Conservation (phyloP, 2,329 filamentous ascomycete genomes). For the Talaromyces marneffei region DNA sequence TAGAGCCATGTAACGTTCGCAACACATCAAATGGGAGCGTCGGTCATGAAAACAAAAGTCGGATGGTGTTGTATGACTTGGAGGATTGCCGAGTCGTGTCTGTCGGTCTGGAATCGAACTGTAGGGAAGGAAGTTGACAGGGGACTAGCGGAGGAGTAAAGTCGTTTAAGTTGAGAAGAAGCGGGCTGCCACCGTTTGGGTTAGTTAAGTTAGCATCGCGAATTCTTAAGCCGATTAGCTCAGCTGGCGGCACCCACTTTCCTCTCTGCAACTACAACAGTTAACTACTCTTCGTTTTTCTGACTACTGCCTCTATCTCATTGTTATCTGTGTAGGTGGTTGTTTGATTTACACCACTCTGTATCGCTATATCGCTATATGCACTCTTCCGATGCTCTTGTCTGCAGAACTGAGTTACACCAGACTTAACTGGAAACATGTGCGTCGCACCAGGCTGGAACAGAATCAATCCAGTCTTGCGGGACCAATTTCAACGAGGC, state of each 20-base stretch:
- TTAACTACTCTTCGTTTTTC: too few species aligned
- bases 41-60: slow-evolving; percentile 15
- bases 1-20: slow-evolving; percentile 12
- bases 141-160: neutral
- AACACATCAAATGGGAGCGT: slow-evolving; percentile 3
- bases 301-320: neutral
- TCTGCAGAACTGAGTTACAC: neutral
- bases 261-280: too few species aligned
- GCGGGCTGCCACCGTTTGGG: neutral
- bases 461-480: neutral
- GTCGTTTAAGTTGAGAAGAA: slow-evolving; percentile 3
- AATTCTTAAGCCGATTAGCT: neutral
- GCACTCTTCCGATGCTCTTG: neutral
- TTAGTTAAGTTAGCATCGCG: neutral
- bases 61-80: neutral
- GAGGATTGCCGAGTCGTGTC: neutral
- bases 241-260: neutral
- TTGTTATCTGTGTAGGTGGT: neutral
- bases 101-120: neutral
- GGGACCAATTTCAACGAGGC: neutral
- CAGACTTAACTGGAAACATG: neutral
- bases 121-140: neutral
- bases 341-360: neutral
- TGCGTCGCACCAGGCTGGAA: neutral
- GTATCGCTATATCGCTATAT: neutral